phyloP scores from a whole-genome alignment of 75 land plant species.

The Gnetum montanum region DNA sequence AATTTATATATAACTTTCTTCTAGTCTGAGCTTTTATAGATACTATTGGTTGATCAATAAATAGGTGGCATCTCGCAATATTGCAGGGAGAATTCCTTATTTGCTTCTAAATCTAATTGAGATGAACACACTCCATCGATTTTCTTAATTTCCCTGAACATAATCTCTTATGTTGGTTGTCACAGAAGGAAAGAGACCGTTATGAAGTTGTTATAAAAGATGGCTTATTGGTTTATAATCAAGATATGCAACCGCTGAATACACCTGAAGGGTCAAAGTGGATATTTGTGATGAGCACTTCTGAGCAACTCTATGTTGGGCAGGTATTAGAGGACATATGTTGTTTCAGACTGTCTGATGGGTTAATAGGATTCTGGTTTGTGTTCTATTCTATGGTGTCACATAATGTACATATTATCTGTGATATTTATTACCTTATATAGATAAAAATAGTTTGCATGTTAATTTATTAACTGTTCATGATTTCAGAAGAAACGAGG shows the following conservation, averaged over 20 bases:
- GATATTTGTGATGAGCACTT: slow-evolving; percentile 65
- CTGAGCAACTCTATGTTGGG: slow-evolving; percentile 28
- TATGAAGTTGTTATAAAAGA: slow-evolving; percentile 46
- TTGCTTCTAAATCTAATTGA: neutral
- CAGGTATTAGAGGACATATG: slow-evolving; percentile 17
- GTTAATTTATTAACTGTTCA: too few relatives aligned
- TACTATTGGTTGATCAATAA: neutral
- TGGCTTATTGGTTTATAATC: slow-evolving; percentile 34
- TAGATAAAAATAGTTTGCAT: too few relatives aligned
- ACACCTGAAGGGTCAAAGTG: slow-evolving; percentile 32
- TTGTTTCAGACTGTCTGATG: slow-evolving; percentile 3
- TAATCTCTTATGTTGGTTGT: neutral
- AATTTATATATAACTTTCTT: neutral
- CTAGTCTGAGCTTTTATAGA: neutral
- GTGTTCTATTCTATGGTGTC: too few relatives aligned
- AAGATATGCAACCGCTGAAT: slow-evolving; percentile 17
- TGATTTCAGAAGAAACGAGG: slow-evolving; percentile 54
- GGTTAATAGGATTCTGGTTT: too few relatives aligned
- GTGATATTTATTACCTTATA: too few relatives aligned
- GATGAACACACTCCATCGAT: neutral
- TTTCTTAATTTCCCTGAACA: neutral
- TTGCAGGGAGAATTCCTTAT: too few relatives aligned
- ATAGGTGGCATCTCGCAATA: neutral
- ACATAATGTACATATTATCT: too few relatives aligned
- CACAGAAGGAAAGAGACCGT: slow-evolving; percentile 40